Evolutionary conservation across 2,329 filamentous ascomycete genomes (phyloP).

Genomic region (Pseudogymnoascus sp.): DNA sequence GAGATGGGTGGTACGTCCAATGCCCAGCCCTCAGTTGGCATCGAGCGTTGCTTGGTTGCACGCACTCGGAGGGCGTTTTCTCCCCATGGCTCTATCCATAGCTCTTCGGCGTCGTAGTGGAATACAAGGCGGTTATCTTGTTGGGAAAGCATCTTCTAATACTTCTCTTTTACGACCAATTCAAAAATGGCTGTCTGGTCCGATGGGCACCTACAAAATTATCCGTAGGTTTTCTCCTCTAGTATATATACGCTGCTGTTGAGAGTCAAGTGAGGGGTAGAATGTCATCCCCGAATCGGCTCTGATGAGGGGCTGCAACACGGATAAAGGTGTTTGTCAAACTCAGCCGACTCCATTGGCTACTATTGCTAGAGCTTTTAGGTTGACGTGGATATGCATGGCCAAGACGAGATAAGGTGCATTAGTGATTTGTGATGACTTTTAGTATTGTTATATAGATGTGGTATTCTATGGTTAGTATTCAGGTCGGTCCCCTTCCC

Average conservation of each 20-base stretch:
- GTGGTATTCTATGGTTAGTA: not conserved
- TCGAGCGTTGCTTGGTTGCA: slow-evolving; percentile 34
- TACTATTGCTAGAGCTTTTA: not conserved
- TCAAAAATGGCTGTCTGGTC: not conserved
- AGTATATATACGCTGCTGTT: not conserved
- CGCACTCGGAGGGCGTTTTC: slow-evolving; percentile 41
- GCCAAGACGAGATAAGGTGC: not conserved
- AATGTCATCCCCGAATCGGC: slow-evolving; percentile 18
- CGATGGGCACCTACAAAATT: not conserved
- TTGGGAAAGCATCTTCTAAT: slow-evolving; percentile 22
- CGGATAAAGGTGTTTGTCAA: slow-evolving; percentile 5
- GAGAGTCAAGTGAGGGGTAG: slow-evolving; percentile 23
- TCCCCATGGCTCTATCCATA: slow-evolving; percentile 46
- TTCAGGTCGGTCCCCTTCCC: not conserved
- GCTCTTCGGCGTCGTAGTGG: slow-evolving; percentile 38
- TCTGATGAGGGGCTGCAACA: not conserved
- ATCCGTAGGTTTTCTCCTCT: not conserved
- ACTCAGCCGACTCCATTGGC: not conserved
- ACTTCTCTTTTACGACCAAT: not conserved
- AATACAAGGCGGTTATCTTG: slow-evolving; percentile 25
- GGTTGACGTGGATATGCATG: not conserved
- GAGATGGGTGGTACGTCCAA: slow-evolving; percentile 18
- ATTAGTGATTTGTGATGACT: not conserved
- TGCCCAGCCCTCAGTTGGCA: slow-evolving; percentile 38
- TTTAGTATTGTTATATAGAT: not conserved